phyloP scores from a whole-genome alignment of 306 rosid species.

The Prunus padus region DNA sequence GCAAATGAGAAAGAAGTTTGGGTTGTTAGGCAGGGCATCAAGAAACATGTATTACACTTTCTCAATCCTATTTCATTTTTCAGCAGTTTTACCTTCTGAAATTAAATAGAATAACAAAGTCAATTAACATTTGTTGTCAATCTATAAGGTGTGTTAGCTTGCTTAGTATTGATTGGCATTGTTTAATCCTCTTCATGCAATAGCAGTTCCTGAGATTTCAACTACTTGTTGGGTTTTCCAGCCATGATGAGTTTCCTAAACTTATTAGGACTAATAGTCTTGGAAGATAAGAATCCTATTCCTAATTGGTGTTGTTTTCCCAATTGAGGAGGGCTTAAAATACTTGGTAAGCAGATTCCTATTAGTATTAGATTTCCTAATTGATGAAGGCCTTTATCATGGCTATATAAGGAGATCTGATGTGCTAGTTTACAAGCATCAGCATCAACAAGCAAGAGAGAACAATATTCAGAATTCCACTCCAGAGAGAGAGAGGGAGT shows the following conservation, averaged over 20 bases:
- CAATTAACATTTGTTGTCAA: not conserved
- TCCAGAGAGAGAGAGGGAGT: no score
- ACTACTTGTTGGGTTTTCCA: not conserved
- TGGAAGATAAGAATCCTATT: not conserved
- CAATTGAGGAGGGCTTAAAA: not conserved
- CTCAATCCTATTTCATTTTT: conserved; percentile 15
- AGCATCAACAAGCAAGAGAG: not conserved
- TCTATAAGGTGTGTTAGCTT: not conserved
- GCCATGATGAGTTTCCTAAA: not conserved
- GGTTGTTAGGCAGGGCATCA: conserved; percentile 80
- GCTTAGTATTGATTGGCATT: not conserved
- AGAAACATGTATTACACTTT: conserved; percentile 60
- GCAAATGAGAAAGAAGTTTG: conserved; percentile 96
- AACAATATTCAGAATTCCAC: not conserved
- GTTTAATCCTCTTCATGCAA: not conserved
- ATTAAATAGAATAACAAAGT: not conserved
- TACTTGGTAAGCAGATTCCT: not conserved
- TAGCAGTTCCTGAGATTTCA: not conserved
- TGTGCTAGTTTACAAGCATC: not conserved
- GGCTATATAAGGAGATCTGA: not conserved
- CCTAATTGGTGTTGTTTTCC: not conserved
- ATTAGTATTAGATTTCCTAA: not conserved
- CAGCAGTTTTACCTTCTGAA: conserved; percentile 4
- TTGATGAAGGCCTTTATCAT: not conserved
- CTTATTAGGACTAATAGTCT: not conserved